Percentiles rank a stretch among this genome's conserved stretches.
These are phyloP conservation scores for Pythium volutum DNA, from an alignment of 352 stramenopile species.

Conservation along the genomic window DNA sequence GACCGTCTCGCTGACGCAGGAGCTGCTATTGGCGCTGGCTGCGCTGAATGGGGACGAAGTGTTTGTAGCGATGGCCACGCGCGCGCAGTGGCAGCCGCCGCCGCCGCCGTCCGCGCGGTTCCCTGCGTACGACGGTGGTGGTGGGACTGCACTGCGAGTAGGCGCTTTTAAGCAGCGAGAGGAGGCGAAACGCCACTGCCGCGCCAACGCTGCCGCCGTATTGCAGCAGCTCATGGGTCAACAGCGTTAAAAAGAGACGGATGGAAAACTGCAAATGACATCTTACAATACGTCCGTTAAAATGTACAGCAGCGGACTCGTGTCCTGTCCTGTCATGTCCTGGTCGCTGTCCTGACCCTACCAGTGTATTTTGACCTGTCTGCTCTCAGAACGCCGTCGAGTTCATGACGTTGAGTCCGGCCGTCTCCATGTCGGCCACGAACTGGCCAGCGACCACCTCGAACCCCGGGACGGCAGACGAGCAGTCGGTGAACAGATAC, in stretches of 20 bases:
- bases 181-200: neutral
- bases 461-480: slow-evolving; percentile 61
- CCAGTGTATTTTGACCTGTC: too few relatives aligned
- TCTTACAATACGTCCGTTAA: too few relatives aligned
- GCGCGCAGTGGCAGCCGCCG: slow-evolving; percentile 53
- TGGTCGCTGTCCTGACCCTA: too few relatives aligned
- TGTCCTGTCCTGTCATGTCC: too few relatives aligned
- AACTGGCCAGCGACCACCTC: slow-evolving; percentile 26
- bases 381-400: too few relatives aligned
- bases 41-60: slow-evolving; percentile 71
- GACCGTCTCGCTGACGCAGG: slow-evolving; percentile 35
- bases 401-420: too few relatives aligned
- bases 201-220: slow-evolving; percentile 2
- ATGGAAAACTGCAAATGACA: too few relatives aligned
- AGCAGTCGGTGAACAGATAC: slow-evolving; percentile 72
- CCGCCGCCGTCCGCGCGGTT: slow-evolving; percentile 44
- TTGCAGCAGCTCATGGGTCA: neutral
- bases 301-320: too few relatives aligned
- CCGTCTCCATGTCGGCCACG: slow-evolving; percentile 17
- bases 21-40: slow-evolving; percentile 44
- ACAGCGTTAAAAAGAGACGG: too few relatives aligned
- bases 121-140: slow-evolving; percentile 17
- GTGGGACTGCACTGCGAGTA: neutral
- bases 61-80: slow-evolving; percentile 50
- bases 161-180: neutral